Evolutionary conservation across 257 asterid species (phyloP).

Genomic region (Asclepias syriaca): DNA sequence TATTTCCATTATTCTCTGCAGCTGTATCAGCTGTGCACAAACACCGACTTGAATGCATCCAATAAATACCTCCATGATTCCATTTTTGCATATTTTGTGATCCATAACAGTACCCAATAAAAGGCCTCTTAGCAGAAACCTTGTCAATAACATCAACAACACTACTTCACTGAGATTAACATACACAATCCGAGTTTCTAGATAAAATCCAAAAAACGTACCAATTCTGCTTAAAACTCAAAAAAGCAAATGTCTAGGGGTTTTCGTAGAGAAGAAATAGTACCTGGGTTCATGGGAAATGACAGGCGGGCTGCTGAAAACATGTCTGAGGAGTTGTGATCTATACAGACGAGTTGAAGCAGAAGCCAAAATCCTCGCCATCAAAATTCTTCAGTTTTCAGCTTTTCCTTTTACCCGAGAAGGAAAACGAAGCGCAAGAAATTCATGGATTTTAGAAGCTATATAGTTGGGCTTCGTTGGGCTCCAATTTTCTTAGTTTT

Average conservation of each 20-base stretch:
- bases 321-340: slow-evolving; percentile 27
- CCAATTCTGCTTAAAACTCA: not conserved
- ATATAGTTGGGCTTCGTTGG: not conserved
- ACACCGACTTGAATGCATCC: slow-evolving; percentile 44
- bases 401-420: not conserved
- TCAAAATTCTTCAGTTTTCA: slow-evolving; percentile 26
- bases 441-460: not conserved
- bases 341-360: slow-evolving; percentile 22
- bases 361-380: slow-evolving; percentile 35
- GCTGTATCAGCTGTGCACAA: slow-evolving; percentile 27
- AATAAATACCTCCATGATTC: slow-evolving; percentile 28
- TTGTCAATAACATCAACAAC: slow-evolving; percentile 32
- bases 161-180: slow-evolving; percentile 12
- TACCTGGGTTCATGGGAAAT: slow-evolving; percentile 35
- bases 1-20: slow-evolving; percentile 30
- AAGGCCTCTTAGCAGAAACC: slow-evolving; percentile 28
- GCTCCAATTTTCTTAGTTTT: not conserved
- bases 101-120: slow-evolving; percentile 18
- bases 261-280: not conserved
- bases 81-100: slow-evolving; percentile 19
- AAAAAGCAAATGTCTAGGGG: not conserved
- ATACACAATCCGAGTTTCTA: not conserved
- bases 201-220: not conserved
- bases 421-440: not conserved
- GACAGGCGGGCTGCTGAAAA: slow-evolving; percentile 18